Evolutionary conservation across 805 yeast genomes (phyloP), one percentile per base, ranked within the genome.

Genomic region (Kodamaea lidongshanica): DNA sequence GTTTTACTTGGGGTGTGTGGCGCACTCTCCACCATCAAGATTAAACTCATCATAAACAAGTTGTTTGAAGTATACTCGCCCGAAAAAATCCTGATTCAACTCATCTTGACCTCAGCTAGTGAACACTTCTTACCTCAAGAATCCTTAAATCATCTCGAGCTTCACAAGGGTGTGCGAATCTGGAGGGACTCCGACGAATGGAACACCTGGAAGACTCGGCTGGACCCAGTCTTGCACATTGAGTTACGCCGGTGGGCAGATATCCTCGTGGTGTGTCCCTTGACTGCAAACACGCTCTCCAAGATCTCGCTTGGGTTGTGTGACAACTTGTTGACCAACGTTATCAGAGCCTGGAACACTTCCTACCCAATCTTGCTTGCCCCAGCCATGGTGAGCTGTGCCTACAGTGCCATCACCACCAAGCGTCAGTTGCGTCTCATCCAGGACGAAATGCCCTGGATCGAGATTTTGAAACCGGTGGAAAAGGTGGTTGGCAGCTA

Each of bases 161-260:
- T 37, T 14, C 61, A 61, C 9, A 54, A 65, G 32, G 61, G 65
- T 38, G 62, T 73, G 8, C 61, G 70, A 33, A 56, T 72, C 6
- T 74, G 79, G 79, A 54, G 74, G 43, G 78, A 74, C 44, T 51
- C 58, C 13, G 79, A 74, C 43, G 79, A 74, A 50, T 74, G 79
- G 79, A 46, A 38, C 62, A 75, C 79, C n/a, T 89, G 96, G 81
- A 77, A 78, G 44, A 57, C 66, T 25, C 69, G 94, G 38, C 67
- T 78, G 33, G 97, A 92, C 55, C 96, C 97, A 1, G 95, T 92
- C 20, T 65, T 92, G 41, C 97, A 89, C 58, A 87, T 89, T 43
- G 97, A 92, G 59, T 65, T 89, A 37, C 77, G 97, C 37, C 76
- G 95, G 40, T 89, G 97, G 97, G 97, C 97, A 1, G 96, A 89